Evolutionary conservation across 345 rosid species (phyloP), one percentile per base, ranked within the genome.

Genomic region (Acer negundo): DNA sequence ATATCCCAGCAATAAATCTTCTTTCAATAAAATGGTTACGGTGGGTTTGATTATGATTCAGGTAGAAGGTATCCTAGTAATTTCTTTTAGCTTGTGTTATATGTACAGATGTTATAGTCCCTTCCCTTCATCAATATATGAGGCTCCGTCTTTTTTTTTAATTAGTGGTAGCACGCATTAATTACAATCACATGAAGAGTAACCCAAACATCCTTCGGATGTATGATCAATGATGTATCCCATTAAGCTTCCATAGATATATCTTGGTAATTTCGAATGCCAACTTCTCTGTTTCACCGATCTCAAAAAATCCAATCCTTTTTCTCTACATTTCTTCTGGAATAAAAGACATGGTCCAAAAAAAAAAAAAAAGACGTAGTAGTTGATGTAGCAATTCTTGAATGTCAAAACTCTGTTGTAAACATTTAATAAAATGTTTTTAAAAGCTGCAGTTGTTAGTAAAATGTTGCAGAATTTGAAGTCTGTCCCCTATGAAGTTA

Each of bases 101-200:
- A 82, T 87, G 88, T 87, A 87, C 84, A 87, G 90, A 82, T 85
- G 31, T 42, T 80, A 81, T 83, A 85, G 82, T 71, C 79, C 78
- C 75, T 73, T 83, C 10, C 78, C 75, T 73, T 83, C 10, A 77
- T 83, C 74, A 78, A 81, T 82, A 84, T 70, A 76, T 70, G 82
- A 77, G 82, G 82, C 62, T 62, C 38, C 38, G 6, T 35, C 6
- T 35, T 35, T 22, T 67, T 66, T 20, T 75, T 42, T 73, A 64
- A 22, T 69, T 53, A 24, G 70, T 5, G 56, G 70, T 73, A 55
- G 44, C 62, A 73, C 22, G 61, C 79, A 53, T 42, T 35, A 22
- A 19, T 56, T 83, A 78, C 70, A 74, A 51, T 69, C 22, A 16
- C 80, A 66, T 44, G 46, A 23, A 62, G 51, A 51, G 64, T 31